Percentiles rank a stretch among this genome's conserved stretches.
phyloP scores from a whole-genome alignment of 164 flowering plant genomes.

The Hamamelis virginiana region DNA sequence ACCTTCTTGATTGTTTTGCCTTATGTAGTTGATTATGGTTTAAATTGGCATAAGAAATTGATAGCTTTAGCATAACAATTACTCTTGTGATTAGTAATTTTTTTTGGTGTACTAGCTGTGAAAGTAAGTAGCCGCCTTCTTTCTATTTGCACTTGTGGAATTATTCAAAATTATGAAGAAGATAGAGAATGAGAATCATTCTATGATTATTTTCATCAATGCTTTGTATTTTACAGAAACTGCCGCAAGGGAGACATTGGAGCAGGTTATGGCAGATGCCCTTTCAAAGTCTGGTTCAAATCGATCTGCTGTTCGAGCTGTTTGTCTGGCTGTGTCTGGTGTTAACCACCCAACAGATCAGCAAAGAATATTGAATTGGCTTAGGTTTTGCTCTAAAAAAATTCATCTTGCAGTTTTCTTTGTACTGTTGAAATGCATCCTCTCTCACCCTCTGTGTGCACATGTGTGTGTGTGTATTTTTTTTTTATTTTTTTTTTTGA shows the following conservation, averaged over 20 bases:
- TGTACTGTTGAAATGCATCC: not conserved
- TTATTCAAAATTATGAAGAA: not conserved
- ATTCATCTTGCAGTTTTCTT: not conserved
- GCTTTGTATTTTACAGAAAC: slow-evolving; percentile 44
- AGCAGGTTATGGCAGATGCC: slow-evolving; percentile 82
- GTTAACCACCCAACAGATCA: slow-evolving; percentile 90
- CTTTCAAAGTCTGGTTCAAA: slow-evolving; percentile 57
- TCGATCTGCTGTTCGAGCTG: slow-evolving; percentile 72
- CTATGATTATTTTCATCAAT: not conserved
- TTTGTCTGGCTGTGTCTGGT: slow-evolving; percentile 89
- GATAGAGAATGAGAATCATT: not conserved
- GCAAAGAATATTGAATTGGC: slow-evolving; percentile 71
- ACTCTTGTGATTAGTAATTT: too few relatives aligned
- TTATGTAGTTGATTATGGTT: too few relatives aligned
- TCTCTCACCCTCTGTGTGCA: too few relatives aligned
- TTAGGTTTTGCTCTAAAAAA: slow-evolving; percentile 60
- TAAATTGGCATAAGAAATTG: too few relatives aligned
- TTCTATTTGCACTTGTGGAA: not conserved
- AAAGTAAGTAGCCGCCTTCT: not conserved
- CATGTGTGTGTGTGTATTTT: too few relatives aligned
- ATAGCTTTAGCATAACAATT: too few relatives aligned
- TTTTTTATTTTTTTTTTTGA: too few relatives aligned
- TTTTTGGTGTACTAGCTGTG: not conserved
- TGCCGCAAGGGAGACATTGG: slow-evolving; percentile 79
- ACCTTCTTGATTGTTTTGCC: too few relatives aligned